phyloP scores from a whole-genome alignment of 805 yeast species.

The Saturnispora sekii region DNA sequence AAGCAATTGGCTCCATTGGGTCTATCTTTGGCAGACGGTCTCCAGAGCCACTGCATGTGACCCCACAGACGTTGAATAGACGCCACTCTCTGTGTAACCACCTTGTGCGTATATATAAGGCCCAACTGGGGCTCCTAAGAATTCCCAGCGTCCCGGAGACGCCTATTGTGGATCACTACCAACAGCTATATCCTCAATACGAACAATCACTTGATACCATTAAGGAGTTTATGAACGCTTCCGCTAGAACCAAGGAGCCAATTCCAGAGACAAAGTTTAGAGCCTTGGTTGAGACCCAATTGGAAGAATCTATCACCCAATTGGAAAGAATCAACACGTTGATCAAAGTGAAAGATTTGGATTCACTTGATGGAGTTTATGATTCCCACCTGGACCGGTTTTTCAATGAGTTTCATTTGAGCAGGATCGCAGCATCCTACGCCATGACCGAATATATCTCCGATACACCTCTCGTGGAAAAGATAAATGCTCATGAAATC shows the following conservation, averaged over 20 bases:
- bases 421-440: slow-evolving; percentile 20
- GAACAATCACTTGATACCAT: not conserved
- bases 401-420: slow-evolving; percentile 18
- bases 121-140: slow-evolving; percentile 9
- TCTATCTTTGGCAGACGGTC: slow-evolving; percentile 7
- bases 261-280: slow-evolving; percentile 8
- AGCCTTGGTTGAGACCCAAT: slow-evolving; percentile 5
- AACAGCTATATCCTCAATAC: slow-evolving; percentile 1
- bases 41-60: slow-evolving; percentile 4
- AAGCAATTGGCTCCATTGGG: slow-evolving; percentile 2
- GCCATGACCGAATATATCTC: slow-evolving; percentile 18
- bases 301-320: slow-evolving; percentile 10
- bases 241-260: not conserved
- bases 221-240: not conserved
- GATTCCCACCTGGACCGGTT: slow-evolving; percentile 16
- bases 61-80: slow-evolving; percentile 10
- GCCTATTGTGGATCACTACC: slow-evolving; percentile 9
- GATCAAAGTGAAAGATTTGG: slow-evolving; percentile 12
- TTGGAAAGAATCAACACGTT: slow-evolving; percentile 10
- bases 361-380: slow-evolving; percentile 17
- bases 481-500: slow-evolving; percentile 11
- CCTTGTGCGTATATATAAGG: slow-evolving; percentile 7
- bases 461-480: slow-evolving; percentile 12
- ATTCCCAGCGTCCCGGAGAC: not conserved
- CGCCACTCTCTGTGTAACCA: slow-evolving; percentile 8